A percentile compares a stretch with the other conserved stretches of the same genome.
Conservation (phyloP, 768 basidiomycete species). For the Cytidiella melzeri region DNA sequence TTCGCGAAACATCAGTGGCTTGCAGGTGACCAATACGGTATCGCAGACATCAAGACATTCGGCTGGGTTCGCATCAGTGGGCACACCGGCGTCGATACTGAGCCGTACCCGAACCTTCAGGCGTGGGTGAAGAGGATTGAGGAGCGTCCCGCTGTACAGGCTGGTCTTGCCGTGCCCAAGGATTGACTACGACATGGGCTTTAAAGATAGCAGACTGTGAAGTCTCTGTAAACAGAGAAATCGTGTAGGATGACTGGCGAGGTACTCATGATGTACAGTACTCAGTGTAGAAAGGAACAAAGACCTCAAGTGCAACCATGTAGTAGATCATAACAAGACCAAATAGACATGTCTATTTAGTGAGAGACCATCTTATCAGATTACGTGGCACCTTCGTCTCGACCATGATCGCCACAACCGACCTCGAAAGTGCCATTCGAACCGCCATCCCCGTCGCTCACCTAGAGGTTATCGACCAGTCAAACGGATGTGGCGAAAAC, state of each 20-base stretch:
- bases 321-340: constrained; percentile 12
- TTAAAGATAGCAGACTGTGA: too few species aligned
- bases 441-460: constrained; percentile 57
- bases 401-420: constrained; percentile 50
- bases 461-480: constrained; percentile 71
- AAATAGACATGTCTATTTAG: constrained; percentile 7
- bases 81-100: constrained; percentile 44
- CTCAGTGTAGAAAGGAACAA: too few species aligned
- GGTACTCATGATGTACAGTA: too few species aligned
- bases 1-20: constrained; percentile 68
- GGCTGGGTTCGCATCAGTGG: constrained; percentile 49
- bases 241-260: too few species aligned
- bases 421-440: constrained; percentile 60
- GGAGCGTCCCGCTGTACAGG: background rate
- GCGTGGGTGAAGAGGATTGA: background rate
- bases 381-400: constrained; percentile 9
- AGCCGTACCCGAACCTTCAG: constrained; percentile 14
- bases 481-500: constrained; percentile 76
- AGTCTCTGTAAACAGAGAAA: too few species aligned
- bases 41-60: constrained; percentile 67
- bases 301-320: too few species aligned
- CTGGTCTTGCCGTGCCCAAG: background rate
- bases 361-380: constrained; percentile 24
- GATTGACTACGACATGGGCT: too few species aligned
- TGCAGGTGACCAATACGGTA: constrained; percentile 66